Conservation (phyloP, 352 stramenopile genomes). For the Globisporangium barbulae region DNA sequence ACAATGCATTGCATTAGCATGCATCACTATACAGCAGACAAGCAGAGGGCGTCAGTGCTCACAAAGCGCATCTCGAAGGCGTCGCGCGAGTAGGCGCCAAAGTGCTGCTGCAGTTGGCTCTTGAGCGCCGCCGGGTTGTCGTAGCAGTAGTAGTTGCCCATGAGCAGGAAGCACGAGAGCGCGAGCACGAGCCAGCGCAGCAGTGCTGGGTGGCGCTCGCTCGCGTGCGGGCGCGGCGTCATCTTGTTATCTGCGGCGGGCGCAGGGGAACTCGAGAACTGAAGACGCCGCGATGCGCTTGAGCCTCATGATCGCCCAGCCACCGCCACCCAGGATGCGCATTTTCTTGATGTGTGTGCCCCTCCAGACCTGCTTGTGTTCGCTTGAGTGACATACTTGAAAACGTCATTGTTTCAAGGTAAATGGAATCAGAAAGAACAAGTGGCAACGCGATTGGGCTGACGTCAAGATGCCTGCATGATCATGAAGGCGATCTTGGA, state of each 20-base stretch:
- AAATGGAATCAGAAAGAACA: not conserved
- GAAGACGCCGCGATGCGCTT: not conserved
- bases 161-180: constrained; percentile 84
- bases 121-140: constrained; percentile 88
- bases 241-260: not conserved
- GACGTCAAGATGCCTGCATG: not conserved
- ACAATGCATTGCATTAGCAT: not conserved
- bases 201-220: constrained; percentile 16
- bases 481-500: not conserved
- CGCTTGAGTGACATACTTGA: not conserved
- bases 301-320: not conserved
- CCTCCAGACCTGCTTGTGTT: not conserved
- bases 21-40: not conserved
- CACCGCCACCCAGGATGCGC: not conserved
- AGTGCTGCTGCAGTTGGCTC: constrained; percentile 84
- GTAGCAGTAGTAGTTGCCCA: constrained; percentile 91
- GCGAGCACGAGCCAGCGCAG: constrained; percentile 86
- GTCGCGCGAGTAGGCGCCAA: constrained; percentile 61
- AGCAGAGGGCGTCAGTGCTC: not conserved
- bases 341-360: constrained; percentile 5
- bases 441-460: not conserved
- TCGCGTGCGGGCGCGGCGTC: not conserved
- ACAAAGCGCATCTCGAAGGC: constrained; percentile 85
- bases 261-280: not conserved
- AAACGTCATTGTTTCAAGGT: not conserved